Base-by-base conservation (phyloP, 495 filamentous ascomycete species). In the Tuber calosporum region DNA sequence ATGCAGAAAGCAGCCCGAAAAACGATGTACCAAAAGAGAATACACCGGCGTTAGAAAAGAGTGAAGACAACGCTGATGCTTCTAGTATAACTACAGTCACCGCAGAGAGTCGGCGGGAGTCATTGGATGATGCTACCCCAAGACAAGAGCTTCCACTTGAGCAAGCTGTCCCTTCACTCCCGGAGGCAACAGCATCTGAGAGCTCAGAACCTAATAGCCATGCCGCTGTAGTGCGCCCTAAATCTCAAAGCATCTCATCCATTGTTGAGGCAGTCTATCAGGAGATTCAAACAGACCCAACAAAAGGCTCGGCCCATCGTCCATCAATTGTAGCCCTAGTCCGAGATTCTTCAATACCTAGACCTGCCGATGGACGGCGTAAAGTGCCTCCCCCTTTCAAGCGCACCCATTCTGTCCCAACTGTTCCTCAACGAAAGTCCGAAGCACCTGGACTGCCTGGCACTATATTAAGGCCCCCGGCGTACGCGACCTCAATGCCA, bases 1-100 rank as follows among this genome's bases (percentile, higher is more conserved):
- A 90, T 77, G 83, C 85, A 11, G 84, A 62, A 43, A 75, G 71
- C 43, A 72, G 41, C 22, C 53, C 53, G 13, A 62, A 62, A 34
- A 34, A 34, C 53, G 53, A 62, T 34, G 11, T 26, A 34, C 19
- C 26, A 34, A 80, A 77, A 67, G 78, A 74, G 43, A 77, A 80
- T 30, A 45, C 40, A 20, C 37, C 43, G n/a, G 62, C 69, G 22
- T 45, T 34, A 2, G 69, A 80, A 19, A 77, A 73, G 22, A 20
- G 11, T 22, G 76, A 68, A n/a, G 76, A 77, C 70, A 78, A 71
- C 5, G 76, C 73, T 42, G 75, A 76, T 71, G 37, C 53, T 22
- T 71, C 79, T 36, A 77, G 75, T 42, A 77, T 72, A 40, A 74
- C 72, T 67, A 80, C 69, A 22, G 11, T 74, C n/a, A 75, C 70